Conservation (phyloP, 176 grass and related monocot genomes). For the Triticum aestivum region IWGSC_CS_RefSeq_v2.1 NC_057800.1:20544089-20544588, state of each 20-base stretch:
- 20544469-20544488: slow-evolving; percentile 30
- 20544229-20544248: neutral
- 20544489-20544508: slow-evolving; percentile 39
- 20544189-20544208: slow-evolving; percentile 13
- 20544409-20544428: slow-evolving; percentile 36
- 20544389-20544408: slow-evolving; percentile 31
- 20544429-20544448: slow-evolving; percentile 32
- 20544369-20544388: neutral
- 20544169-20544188: neutral
- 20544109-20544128: neutral
- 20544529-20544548: slow-evolving; percentile 42
- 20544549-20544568: slow-evolving; percentile 53
- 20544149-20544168: neutral
- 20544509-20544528: slow-evolving; percentile 34
- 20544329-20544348: neutral
- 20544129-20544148: neutral
- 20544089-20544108: neutral
- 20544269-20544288: neutral
- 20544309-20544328: neutral
- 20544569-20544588: slow-evolving; percentile 22
- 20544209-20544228: neutral
- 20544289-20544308: slow-evolving; percentile 10
- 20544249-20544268: neutral
- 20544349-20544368: neutral
- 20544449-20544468: slow-evolving; percentile 38